Evolutionary conservation across 495 filamentous ascomycete species (phyloP).

Genomic region (Talaromyces trachyspermus): DNA sequence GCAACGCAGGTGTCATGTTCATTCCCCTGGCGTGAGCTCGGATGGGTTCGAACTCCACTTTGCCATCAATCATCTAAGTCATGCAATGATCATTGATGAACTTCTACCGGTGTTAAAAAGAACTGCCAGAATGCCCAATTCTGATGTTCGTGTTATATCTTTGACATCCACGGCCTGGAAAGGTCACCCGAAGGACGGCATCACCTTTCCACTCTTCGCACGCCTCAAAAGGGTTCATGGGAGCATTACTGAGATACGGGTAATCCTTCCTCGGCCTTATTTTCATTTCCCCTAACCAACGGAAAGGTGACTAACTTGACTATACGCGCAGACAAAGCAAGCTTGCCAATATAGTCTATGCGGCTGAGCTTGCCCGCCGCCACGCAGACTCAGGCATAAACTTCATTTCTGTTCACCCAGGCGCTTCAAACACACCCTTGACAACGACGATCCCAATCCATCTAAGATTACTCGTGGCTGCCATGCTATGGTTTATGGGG

Average conservation of each 20-base stretch:
- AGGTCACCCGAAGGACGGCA: conserved; percentile 21
- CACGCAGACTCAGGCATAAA: conserved; percentile 35
- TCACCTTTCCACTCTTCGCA: conserved; percentile 24
- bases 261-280: conserved; percentile 36
- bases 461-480: background rate
- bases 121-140: conserved; percentile 25
- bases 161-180: conserved; percentile 28
- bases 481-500: conserved; percentile 11
- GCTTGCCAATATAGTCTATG: conserved; percentile 51
- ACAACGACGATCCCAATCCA: conserved; percentile 11
- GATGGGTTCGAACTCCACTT: conserved; percentile 51
- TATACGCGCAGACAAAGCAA: conserved; percentile 39
- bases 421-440: conserved; percentile 29
- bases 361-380: conserved; percentile 38
- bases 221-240: conserved; percentile 6
- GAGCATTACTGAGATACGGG: conserved; percentile 5
- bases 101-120: conserved; percentile 24
- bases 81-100: conserved; percentile 51
- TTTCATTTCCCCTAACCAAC: background rate
- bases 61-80: conserved; percentile 50
- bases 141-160: conserved; percentile 37
- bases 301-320: too few species aligned
- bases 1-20: conserved; percentile 56
- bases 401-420: conserved; percentile 41
- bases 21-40: conserved; percentile 29